Evolutionary conservation across 2,329 filamentous ascomycete species (phyloP).

Genomic region (Colletotrichum viniferum): DNA sequence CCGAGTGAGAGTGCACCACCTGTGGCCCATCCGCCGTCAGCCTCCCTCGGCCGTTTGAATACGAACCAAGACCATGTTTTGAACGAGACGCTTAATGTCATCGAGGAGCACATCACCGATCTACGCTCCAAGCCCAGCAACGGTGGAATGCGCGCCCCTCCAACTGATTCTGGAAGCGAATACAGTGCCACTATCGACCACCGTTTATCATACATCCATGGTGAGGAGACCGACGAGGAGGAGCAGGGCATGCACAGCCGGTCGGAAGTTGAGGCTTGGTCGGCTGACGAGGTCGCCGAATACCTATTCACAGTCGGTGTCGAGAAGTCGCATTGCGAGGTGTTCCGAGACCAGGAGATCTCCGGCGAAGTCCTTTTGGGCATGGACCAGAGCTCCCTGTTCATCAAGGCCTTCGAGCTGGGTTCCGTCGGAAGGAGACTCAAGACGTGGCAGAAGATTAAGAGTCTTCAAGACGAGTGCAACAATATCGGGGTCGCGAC

Average conservation of each 20-base stretch:
- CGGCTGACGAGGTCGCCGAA: conserved; percentile 81
- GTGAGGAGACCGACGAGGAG: conserved; percentile 94
- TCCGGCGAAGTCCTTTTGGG: conserved; percentile 89
- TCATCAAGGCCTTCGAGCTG: conserved; percentile 93
- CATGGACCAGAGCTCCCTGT: conserved; percentile 94
- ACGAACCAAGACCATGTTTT: conserved; percentile 73
- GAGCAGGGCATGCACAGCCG: conserved; percentile 72
- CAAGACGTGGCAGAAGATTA: conserved; percentile 97
- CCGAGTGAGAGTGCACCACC: conserved; percentile 36
- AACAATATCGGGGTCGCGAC: conserved; percentile 52
- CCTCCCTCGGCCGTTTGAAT: conserved; percentile 40
- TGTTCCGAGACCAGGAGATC: conserved; percentile 96
- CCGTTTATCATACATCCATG: conserved; percentile 88
- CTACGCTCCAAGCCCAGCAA: conserved; percentile 63
- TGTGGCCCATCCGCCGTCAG: conserved; percentile 30
- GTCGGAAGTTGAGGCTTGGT: conserved; percentile 81
- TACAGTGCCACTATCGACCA: conserved; percentile 82
- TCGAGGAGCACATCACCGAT: conserved; percentile 95
- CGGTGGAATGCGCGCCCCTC: conserved; percentile 54
- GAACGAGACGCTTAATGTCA: conserved; percentile 93
- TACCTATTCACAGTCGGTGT: conserved; percentile 86
- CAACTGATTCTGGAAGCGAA: conserved; percentile 84
- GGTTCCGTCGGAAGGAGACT: conserved; percentile 87
- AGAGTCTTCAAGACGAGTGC: conserved; percentile 86
- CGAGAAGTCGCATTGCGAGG: conserved; percentile 88